Evolutionary conservation across 2,329 filamentous ascomycete species (phyloP).

Genomic region (Aspergillus neoniger): DNA sequence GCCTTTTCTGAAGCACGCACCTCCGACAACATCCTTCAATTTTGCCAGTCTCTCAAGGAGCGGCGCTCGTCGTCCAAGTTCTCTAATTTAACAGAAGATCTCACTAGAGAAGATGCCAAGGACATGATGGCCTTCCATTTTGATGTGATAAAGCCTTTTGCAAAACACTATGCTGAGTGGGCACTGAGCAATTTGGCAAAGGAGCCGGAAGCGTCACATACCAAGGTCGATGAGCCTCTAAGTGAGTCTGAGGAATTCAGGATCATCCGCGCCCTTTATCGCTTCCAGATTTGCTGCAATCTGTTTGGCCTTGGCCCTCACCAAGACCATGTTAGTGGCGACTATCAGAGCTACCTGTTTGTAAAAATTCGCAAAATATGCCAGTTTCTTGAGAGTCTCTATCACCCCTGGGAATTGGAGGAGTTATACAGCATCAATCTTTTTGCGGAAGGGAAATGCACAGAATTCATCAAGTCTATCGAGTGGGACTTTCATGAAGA

Average conservation of each 20-base stretch:
- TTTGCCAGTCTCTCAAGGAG: too few relatives aligned
- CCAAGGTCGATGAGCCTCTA: neutral
- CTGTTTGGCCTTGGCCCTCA: too few relatives aligned
- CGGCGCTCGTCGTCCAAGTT: too few relatives aligned
- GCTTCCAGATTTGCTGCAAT: slow-evolving; percentile 16
- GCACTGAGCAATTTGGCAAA: slow-evolving; percentile 13
- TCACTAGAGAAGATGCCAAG: too few relatives aligned
- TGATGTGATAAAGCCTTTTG: slow-evolving; percentile 17
- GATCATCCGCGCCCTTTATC: slow-evolving; percentile 16
- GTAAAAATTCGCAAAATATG: too few relatives aligned
- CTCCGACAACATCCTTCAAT: too few relatives aligned
- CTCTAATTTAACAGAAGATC: too few relatives aligned
- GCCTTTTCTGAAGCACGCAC: too few relatives aligned
- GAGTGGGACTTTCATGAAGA: slow-evolving; percentile 14
- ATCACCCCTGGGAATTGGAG: slow-evolving; percentile 18
- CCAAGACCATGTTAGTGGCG: too few relatives aligned
- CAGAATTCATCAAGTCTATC: slow-evolving; percentile 5
- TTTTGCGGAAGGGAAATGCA: neutral
- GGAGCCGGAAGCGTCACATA: neutral
- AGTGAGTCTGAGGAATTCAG: slow-evolving; percentile 14
- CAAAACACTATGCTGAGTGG: slow-evolving; percentile 10
- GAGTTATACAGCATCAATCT: slow-evolving; percentile 8
- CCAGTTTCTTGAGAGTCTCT: too few relatives aligned
- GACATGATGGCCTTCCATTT: slow-evolving; percentile 12
- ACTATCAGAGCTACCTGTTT: too few relatives aligned